A percentile compares a stretch with the other conserved stretches of the same genome.
phyloP scores from a whole-genome alignment of 345 rosid genomes.

The Rhizophora mangle region DNA sequence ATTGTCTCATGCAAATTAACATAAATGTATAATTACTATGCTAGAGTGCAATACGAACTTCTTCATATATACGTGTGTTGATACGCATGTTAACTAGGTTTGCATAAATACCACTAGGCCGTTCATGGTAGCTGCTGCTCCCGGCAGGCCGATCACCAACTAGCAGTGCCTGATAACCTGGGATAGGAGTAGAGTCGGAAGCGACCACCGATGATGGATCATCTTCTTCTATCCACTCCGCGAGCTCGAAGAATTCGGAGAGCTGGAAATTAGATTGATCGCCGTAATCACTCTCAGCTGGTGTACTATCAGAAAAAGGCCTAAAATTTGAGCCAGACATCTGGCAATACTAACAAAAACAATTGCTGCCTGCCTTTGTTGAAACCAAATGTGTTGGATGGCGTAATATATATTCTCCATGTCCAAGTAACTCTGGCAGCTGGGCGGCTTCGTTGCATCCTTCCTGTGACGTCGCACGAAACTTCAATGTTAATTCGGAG shows the following conservation, averaged over 20 bases:
- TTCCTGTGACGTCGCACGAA: constrained; percentile 41
- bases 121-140: constrained; percentile 30
- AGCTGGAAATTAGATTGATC: constrained; percentile 44
- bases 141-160: constrained; percentile 20
- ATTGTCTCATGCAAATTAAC: too few species aligned
- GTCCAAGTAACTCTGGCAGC: background rate
- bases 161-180: constrained; percentile 33
- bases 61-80: too few species aligned
- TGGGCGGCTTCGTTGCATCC: constrained; percentile 30
- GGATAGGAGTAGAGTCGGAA: constrained; percentile 30
- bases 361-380: too few species aligned
- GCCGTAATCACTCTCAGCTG: constrained; percentile 26
- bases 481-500: constrained; percentile 30
- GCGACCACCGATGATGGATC: constrained; percentile 32
- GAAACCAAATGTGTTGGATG: too few species aligned
- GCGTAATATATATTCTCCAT: background rate
- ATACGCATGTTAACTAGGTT: background rate
- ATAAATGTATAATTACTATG: too few species aligned
- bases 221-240: constrained; percentile 50
- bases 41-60: too few species aligned
- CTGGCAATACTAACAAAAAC: too few species aligned
- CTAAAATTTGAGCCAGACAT: background rate
- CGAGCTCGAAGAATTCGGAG: constrained; percentile 44
- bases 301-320: background rate
- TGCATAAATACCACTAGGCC: constrained; percentile 27